Base-by-base conservation (phyloP, 768 basidiomycete genomes). In the Suillus clintonianus region DNA sequence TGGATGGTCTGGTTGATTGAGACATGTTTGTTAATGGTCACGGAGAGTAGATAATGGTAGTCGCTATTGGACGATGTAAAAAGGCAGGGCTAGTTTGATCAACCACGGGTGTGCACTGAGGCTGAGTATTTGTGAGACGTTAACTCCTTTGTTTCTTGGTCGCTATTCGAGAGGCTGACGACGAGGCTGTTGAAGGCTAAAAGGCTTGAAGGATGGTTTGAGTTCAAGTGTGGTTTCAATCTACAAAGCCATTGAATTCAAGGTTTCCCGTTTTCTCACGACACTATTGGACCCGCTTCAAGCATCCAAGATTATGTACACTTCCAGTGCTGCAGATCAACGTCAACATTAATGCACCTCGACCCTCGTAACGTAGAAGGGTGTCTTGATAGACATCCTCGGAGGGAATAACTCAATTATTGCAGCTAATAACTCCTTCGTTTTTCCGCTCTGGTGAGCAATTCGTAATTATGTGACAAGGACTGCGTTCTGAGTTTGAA, bases 1-100 rank as follows among this genome's bases (percentile, higher is more conserved):
- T 71, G 62, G 74, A 77, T 65, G 74, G 71, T 53, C 74, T 69
- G 36, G 74, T 27, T 65, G 42, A 63, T 76, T 76, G 74, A 5
- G 74, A 76, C 74, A 76, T 76, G 47, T 67, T 54, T 41, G 39
- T 69, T 60, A 55, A 54, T 62, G 55, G 27, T 41, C 50, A 39
- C 36, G 55, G 36, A 51, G 64, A 42, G 67, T 60, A 45, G 63
- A 65, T 69, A 58, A 53, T 54, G 41, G 55, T 60, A 34, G 58
- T 43, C 61, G 54, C 63, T 48, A 53, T 56, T 42, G 62, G 65
- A 57, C 37, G 57, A 61, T 65, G 34, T 50, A 54, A 65, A 66
- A 54, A 64, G 68, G 19, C 63, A 53, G 51, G 37, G 37, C 51
- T 41, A 39, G 62, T 59, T 67, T 64, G 64, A 71, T 69, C 62